Conservation (phyloP, 1,139 yeast genomes). For the Candida smagusa region DNA sequence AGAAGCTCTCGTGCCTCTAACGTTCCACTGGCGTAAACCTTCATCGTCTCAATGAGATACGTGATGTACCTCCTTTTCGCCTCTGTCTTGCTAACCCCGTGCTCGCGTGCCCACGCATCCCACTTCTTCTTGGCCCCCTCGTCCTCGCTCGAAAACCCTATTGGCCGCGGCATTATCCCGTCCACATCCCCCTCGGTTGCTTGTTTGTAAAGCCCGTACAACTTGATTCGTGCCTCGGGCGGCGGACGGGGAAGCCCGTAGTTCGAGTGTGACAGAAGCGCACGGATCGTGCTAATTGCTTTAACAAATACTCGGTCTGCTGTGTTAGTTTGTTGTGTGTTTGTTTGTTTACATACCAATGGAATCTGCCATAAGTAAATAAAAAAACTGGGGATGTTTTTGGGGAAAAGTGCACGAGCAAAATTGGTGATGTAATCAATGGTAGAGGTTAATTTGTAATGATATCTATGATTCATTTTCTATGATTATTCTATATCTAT, state of each 20-base stretch:
- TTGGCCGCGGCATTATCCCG: constrained; percentile 64
- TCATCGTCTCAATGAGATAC: constrained; percentile 70
- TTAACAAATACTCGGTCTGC: constrained; percentile 74
- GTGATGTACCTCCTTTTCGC: constrained; percentile 73
- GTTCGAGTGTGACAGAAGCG: constrained; percentile 66
- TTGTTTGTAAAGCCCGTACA: constrained; percentile 83
- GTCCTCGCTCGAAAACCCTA: constrained; percentile 58
- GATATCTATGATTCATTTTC: no score
- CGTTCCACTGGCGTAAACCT: constrained; percentile 64
- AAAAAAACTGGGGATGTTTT: background rate
- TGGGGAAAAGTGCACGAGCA: background rate
- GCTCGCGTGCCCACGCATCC: constrained; percentile 83
- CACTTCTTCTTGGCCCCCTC: constrained; percentile 71
- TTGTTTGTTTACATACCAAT: constrained; percentile 32
- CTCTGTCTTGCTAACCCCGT: constrained; percentile 66
- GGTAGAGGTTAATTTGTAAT: no score
- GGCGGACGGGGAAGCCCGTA: constrained; percentile 82
- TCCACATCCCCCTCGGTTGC: constrained; percentile 85
- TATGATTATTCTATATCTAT: no score
- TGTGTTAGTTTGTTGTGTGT: constrained; percentile 15
- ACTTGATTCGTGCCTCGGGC: constrained; percentile 61
- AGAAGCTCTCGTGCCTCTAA: constrained; percentile 65
- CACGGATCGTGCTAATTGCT: constrained; percentile 76
- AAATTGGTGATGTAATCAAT: background rate
- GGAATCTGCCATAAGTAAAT: constrained; percentile 38